Percentiles rank a stretch among this genome's conserved stretches.
These are phyloP conservation scores for Butyriboletus loyo DNA, from an alignment of 768 basidiomycete genomes.

Conservation along the genomic window DNA sequence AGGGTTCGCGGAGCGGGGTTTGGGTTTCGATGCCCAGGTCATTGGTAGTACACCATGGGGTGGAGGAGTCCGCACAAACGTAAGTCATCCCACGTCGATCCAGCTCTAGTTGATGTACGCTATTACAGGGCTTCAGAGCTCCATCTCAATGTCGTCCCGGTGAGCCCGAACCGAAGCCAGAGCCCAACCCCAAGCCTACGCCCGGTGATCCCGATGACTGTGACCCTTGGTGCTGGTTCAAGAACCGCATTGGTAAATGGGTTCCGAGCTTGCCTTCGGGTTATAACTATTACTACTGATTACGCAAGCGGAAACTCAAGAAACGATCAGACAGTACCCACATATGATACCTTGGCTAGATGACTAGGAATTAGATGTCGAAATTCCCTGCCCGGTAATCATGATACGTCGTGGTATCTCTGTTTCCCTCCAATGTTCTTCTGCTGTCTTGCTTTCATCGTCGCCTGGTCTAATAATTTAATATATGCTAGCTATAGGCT, in stretches of 20 bases:
- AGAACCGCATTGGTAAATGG: constrained; percentile 9
- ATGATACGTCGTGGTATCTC: not conserved
- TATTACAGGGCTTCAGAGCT: constrained; percentile 38
- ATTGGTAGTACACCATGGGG: constrained; percentile 87
- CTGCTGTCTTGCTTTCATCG: constrained; percentile 10
- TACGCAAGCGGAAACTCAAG: constrained; percentile 7
- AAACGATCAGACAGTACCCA: constrained; percentile 10
- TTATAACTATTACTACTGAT: constrained; percentile 12
- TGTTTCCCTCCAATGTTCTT: not conserved
- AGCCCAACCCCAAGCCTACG: constrained; percentile 26
- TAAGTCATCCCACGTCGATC: constrained; percentile 20
- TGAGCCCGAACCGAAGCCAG: constrained; percentile 14
- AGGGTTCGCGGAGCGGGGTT: constrained; percentile 77
- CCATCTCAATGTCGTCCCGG: constrained; percentile 39
- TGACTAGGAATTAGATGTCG: constrained; percentile 6
- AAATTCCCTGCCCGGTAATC: not conserved
- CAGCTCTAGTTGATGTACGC: not conserved
- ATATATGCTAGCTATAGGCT: constrained; percentile 5
- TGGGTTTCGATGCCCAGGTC: constrained; percentile 75
- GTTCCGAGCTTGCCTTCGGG: constrained; percentile 20
- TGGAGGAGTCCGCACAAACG: constrained; percentile 79
- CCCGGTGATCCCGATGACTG: constrained; percentile 35
- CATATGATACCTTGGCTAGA: constrained; percentile 18
- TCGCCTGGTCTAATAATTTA: constrained; percentile 7
- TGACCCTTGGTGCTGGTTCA: constrained; percentile 19